Conservation (phyloP, 352 stramenopile genomes). For the Pythium apleroticum region DNA sequence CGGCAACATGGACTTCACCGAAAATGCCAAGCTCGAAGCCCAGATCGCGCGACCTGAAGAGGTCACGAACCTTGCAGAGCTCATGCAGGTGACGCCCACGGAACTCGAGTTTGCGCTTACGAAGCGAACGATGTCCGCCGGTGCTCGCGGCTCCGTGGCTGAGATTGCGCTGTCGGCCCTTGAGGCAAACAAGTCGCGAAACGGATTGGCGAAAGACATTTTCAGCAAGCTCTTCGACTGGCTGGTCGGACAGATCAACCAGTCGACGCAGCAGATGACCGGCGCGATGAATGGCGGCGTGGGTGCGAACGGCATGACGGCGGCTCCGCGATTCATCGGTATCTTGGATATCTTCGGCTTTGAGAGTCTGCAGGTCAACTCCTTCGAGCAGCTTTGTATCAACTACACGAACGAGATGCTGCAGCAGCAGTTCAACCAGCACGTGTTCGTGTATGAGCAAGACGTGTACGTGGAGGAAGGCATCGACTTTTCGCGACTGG, state of each 20-base stretch:
- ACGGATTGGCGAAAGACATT: slow-evolving; percentile 95
- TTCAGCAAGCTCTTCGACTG: slow-evolving; percentile 97
- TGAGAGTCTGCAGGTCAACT: slow-evolving; percentile 93
- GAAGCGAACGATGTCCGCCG: slow-evolving; percentile 86
- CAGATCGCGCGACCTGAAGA: slow-evolving; percentile 64
- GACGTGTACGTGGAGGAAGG: slow-evolving; percentile 97
- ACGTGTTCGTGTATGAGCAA: slow-evolving; percentile 97
- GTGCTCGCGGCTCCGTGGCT: slow-evolving; percentile 79
- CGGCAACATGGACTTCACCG: slow-evolving; percentile 93
- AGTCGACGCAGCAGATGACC: slow-evolving; percentile 77
- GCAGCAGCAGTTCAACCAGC: slow-evolving; percentile 94
- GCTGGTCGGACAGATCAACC: slow-evolving; percentile 94
- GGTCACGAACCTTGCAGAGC: slow-evolving; percentile 69
- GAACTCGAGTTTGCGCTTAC: slow-evolving; percentile 90
- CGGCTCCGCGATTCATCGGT: slow-evolving; percentile 86
- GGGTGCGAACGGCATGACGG: slow-evolving; percentile 22
- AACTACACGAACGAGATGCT: slow-evolving; percentile 97
- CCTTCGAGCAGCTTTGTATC: slow-evolving; percentile 96
- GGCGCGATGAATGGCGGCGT: slow-evolving; percentile 18
- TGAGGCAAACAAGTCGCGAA: slow-evolving; percentile 86
- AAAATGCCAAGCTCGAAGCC: slow-evolving; percentile 86
- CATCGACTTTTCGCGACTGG: slow-evolving; percentile 89
- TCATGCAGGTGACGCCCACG: slow-evolving; percentile 83
- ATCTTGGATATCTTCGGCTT: slow-evolving; percentile 98
- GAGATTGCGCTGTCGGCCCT: slow-evolving; percentile 83